Evolutionary conservation across 306 rosid genomes (phyloP), one percentile per base, ranked within the genome.

Genomic region (Glycine soja): DNA sequence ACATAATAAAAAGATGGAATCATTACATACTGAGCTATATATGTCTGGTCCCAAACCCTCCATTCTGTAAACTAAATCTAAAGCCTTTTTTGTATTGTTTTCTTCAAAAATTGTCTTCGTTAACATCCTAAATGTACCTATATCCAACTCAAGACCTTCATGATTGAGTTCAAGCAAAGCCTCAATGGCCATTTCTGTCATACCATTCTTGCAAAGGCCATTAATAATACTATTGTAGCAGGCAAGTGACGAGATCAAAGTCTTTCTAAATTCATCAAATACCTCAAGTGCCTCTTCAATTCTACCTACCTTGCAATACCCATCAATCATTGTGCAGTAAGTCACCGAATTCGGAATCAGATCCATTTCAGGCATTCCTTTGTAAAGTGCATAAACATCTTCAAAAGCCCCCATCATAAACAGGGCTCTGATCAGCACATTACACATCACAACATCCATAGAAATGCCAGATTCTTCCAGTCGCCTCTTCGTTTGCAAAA

Each of bases 401-500:
- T 95, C 94, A 54, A 81, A 83, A 46, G 95, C 90, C 18, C 96
- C 97, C 69, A 95, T 83, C 97, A 93, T 90, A 84, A 95, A 93
- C 43, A 95, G 72, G 34, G 98, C 97, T 88, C 85, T 93, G 66
- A 90, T 87, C 77, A 91, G 89, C 63, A 95, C 87, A 76, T 95
- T 95, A 84, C 95, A 89, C 94, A 93, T 91, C 61, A 90, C 88
- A 85, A 89, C 90, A 76, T 95, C 98, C 87, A 91, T 81, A 38
- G 77, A 8, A 77, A 92, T 80, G 76, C 89, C 87, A 59, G 88
- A 86, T 69, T 90, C 93, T 80, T 95, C 97, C 50, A 95, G 66
- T 80, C 88, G 86, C 76, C 74, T 88, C 87, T 83, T 93, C 0
- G 89, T 92, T 75, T 90, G 90, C 81, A 92, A 67, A 73, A 93